Evolutionary conservation across 371 early-diverging fungal genomes (phyloP), one percentile per base, ranked within the genome.

Genomic region (Smittium culicis): DNA sequence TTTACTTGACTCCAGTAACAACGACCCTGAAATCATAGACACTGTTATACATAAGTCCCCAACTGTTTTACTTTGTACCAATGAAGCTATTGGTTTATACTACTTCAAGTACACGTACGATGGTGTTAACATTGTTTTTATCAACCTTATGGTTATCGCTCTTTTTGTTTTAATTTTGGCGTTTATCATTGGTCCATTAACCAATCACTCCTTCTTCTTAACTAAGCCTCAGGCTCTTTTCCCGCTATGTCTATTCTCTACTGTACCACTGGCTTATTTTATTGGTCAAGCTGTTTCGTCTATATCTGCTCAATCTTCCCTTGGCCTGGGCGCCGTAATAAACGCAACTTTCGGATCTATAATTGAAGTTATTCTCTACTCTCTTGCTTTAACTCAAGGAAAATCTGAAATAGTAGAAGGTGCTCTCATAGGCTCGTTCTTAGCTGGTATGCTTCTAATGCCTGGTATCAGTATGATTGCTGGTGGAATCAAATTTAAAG

Each of bases 311-410:
- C 94, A 96, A 74, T 89, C 93, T 3, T 88, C 88, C 54, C 79
- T 93, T 70, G 91, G 88, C 34, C 77, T 96, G 66, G 97, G 95
- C 29, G 92, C 96, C 0, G 94, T 94, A 33, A 88, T 96, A 72
- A 97, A 96, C 77, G 98, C 98, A 20, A 92, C 98, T 11, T 97
- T 97, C 77, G 96, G 96, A 66, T 89, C 90, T 58, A 93, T 96
- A 33, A 88, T 96, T 65, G 97, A 96, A 75, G 88, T 96, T 66
- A 90, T 96, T 58, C 77, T 96, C 54, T 96, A 96, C 76, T 79
- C 85, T 17, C 83, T 96, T 14, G 95, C 96, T 5, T 73, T 97
- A 60, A 85, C 86, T 68, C 82, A 91, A 69, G 93, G 93, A 28
- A 94, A 94, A 79, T 86, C 85, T 25, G 74, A 78, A 31, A 78